These are phyloP conservation scores for Colletotrichum spaethianum DNA, from an alignment of 2,329 filamentous ascomycete genomes.

Conservation along the genomic window DNA sequence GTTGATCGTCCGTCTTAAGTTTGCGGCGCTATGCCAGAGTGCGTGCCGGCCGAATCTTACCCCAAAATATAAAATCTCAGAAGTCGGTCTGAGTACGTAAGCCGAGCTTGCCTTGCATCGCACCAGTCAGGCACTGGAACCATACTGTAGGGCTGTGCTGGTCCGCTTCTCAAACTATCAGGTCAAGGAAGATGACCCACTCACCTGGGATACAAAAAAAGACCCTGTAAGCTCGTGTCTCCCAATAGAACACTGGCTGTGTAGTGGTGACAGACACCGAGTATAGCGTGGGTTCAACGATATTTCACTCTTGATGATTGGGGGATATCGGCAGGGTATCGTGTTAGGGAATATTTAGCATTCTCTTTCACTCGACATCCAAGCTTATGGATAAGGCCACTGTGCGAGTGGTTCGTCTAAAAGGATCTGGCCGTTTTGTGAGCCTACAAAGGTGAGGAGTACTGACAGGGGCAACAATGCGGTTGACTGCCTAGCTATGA, in stretches of 20 bases:
- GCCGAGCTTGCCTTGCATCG: too few species aligned
- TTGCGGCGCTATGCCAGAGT: neutral
- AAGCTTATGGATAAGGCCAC: neutral
- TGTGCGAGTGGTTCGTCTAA: too few species aligned
- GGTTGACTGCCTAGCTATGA: neutral
- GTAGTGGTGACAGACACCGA: too few species aligned
- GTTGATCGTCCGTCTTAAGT: neutral
- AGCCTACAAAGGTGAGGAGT: neutral
- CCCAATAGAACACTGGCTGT: too few species aligned
- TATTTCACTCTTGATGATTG: neutral
- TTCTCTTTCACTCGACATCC: neutral
- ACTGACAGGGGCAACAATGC: neutral
- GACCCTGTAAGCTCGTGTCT: too few species aligned
- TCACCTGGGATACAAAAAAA: too few species aligned
- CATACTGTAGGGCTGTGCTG: neutral
- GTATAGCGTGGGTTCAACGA: too few species aligned
- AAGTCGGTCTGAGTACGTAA: neutral
- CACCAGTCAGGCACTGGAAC: neutral
- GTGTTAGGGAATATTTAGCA: neutral
- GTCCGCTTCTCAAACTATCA: neutral
- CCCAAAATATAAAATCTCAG: neutral
- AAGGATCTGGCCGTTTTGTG: neutral
- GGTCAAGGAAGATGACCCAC: too few species aligned
- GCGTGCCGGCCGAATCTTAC: neutral
- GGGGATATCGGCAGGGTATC: neutral